Base-by-base conservation (phyloP, 2,329 filamentous ascomycete species). In the Chaetomium olivaceum region DNA sequence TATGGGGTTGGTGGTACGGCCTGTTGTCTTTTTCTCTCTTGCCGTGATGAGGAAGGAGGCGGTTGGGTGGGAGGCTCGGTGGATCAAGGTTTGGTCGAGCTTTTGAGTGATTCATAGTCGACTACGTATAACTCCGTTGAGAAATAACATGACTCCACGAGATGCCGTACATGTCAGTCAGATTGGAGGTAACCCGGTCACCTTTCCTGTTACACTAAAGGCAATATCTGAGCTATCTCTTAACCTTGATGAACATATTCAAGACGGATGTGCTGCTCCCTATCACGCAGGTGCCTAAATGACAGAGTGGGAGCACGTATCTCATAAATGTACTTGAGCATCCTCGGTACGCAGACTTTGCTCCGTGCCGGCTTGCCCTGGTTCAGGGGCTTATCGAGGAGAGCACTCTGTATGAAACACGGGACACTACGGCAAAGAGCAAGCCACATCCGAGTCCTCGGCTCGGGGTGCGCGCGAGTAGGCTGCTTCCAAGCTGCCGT, bases 391-490 rank as follows among this genome's bases (percentile, higher is more conserved):
- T n/a, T n/a, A 9, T 55, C 8, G 27, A 54, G 14, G 51, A 27
- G 29, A 54, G 6, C 29, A 55, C 16, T 33, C 7, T 33, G 33
- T 27, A 12, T 57, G 33, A 33, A 33, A 33, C 55, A 43, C 21
- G 55, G 55, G 33, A 43, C 21, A 4, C 29, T 27, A 33, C 52
- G 19, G 56, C 36, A n/a, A 57, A 57, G 36, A 51, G 54, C 55
- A 58, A 58, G 43, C 61, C 61, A 43, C 55, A 58, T 46, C 61
- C 61, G 23, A 54, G 19, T 31, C 55, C 55, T 63, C 55, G 61
- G 61, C 55, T 46, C 55, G 23, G 23, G 31, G 23, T 36, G 46
- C 23, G 61, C 19, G 23, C 14, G 39, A 11, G 7, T 4, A 48
- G 46, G 25, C 29, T 27, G 29, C 29, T 43, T 12, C 23, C 27